Conservation (phyloP, 2,329 filamentous ascomycete genomes). For the Calonectria ilicicola region DNA sequence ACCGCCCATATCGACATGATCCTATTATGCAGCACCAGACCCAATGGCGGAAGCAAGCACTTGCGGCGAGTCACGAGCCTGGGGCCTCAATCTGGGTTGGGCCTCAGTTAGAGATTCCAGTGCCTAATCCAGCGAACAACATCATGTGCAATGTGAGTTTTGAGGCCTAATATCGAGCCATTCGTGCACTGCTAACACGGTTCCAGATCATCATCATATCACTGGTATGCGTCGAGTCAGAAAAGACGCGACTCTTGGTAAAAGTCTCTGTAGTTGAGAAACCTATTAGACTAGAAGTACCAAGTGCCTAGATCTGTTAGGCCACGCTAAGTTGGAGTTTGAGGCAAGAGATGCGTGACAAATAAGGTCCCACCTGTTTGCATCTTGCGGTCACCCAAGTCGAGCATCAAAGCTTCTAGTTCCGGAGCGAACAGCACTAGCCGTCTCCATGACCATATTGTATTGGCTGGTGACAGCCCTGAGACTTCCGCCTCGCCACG, state of each 20-base stretch:
- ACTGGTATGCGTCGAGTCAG: constrained; percentile 58
- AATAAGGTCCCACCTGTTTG: constrained; percentile 49
- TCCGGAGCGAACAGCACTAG: constrained; percentile 50
- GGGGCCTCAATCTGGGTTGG: constrained; percentile 53
- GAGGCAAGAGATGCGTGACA: constrained; percentile 48
- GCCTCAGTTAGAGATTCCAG: constrained; percentile 53
- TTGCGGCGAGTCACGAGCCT: constrained; percentile 45
- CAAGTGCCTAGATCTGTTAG: constrained; percentile 45
- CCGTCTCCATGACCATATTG: constrained; percentile 57
- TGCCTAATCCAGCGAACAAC: constrained; percentile 56
- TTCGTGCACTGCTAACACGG: constrained; percentile 57
- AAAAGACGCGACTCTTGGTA: constrained; percentile 47
- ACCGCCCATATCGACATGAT: constrained; percentile 59
- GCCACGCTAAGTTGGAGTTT: not conserved
- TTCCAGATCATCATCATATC: constrained; percentile 48
- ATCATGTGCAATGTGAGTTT: constrained; percentile 57
- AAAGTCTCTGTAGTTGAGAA: constrained; percentile 50
- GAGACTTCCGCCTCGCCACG: constrained; percentile 41
- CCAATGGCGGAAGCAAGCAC: constrained; percentile 44
- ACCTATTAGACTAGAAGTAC: constrained; percentile 58
- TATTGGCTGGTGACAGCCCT: constrained; percentile 37
- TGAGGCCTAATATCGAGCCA: constrained; percentile 54
- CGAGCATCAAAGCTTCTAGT: constrained; percentile 56
- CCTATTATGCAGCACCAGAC: constrained; percentile 52
- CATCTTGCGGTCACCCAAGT: constrained; percentile 53